A percentile compares a stretch with the other conserved stretches of the same genome.
Conservation (phyloP, 2,329 filamentous ascomycete genomes). For the Colletotrichum australisinense region DNA sequence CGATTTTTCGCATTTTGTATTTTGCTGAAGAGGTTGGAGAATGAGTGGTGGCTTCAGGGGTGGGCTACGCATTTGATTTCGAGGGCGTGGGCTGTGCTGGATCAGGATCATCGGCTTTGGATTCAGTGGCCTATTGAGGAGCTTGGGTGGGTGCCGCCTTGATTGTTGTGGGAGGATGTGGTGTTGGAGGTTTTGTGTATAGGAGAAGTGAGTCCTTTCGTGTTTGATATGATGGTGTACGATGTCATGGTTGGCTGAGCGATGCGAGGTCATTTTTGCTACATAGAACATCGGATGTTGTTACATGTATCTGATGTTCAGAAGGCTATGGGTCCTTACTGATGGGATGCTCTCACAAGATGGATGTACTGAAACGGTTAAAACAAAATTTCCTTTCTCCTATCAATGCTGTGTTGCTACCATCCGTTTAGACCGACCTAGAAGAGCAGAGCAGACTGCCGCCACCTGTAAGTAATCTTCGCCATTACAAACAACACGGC, state of each 20-base stretch:
- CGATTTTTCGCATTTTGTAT: constrained; percentile 49
- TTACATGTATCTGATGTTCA: neutral
- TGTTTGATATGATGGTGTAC: neutral
- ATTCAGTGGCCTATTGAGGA: constrained; percentile 42
- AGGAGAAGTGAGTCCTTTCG: neutral
- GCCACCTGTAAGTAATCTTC: too few species aligned
- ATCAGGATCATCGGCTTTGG: constrained; percentile 51
- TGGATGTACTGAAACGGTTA: neutral
- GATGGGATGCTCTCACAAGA: neutral
- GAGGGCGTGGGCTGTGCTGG: constrained; percentile 46
- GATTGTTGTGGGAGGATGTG: neutral
- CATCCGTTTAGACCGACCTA: too few species aligned
- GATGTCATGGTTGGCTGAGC: neutral
- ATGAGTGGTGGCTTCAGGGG: constrained; percentile 51
- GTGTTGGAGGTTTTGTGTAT: neutral
- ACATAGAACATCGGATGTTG: neutral
- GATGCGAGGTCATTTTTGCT: neutral
- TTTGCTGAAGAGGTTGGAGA: constrained; percentile 44
- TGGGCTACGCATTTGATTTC: constrained; percentile 48
- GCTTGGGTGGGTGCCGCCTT: constrained; percentile 39
- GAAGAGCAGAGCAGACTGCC: too few species aligned
- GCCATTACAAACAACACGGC: too few species aligned
- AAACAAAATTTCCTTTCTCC: neutral
- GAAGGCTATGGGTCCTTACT: neutral
- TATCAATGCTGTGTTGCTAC: too few species aligned